Percentiles rank a stretch among this genome's conserved stretches.
These are phyloP conservation scores for Euphorbia lathyris DNA, from an alignment of 345 rosid species.

Conservation along the genomic window DNA sequence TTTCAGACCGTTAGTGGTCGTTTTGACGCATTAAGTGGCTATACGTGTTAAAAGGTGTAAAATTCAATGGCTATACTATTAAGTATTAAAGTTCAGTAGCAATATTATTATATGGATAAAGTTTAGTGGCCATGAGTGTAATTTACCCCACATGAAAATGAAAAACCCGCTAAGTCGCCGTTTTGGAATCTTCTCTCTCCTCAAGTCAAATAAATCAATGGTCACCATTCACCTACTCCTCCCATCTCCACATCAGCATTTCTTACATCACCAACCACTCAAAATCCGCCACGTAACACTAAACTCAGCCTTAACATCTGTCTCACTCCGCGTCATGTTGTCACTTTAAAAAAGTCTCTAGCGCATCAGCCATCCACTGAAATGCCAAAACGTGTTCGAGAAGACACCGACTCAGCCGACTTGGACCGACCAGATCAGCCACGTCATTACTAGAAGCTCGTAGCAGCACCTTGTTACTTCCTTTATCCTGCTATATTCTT, in stretches of 20 bases:
- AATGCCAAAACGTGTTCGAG: constrained; percentile 20
- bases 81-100: too few relatives aligned
- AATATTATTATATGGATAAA: too few relatives aligned
- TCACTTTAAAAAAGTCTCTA: constrained; percentile 1
- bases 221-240: constrained; percentile 4
- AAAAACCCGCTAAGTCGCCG: constrained; percentile 15
- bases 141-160: too few relatives aligned
- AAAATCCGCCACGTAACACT: background rate
- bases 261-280: constrained; percentile 1
- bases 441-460: constrained; percentile 10
- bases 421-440: constrained; percentile 28
- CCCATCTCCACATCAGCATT: background rate
- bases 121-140: too few relatives aligned
- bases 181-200: background rate
- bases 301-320: background rate
- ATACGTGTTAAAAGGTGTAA: too few relatives aligned
- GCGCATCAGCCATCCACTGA: background rate
- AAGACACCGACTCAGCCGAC: constrained; percentile 26
- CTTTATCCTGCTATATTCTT: background rate
- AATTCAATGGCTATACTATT: too few relatives aligned
- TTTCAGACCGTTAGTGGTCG: too few relatives aligned
- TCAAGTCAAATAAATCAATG: constrained; percentile 11
- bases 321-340: background rate
- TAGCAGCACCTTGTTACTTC: constrained; percentile 14
- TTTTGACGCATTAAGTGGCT: too few relatives aligned